Conservation (phyloP, 768 basidiomycete species). For the Suillus paluster region DNA sequence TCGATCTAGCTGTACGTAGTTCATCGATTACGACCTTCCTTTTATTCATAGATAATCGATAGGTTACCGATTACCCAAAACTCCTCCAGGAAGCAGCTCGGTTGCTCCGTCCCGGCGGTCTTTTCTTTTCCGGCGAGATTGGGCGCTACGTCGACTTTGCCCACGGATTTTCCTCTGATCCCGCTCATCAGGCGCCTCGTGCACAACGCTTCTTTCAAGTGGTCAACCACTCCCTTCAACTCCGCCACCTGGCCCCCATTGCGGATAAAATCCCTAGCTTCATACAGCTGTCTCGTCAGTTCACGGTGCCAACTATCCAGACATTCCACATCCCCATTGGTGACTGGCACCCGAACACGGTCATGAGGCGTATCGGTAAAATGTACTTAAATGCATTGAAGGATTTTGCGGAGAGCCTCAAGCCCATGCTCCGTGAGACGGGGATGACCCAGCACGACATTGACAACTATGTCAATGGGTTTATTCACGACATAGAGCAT, state of each 20-base stretch:
- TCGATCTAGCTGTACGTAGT: conserved; percentile 62
- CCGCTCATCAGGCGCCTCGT: conserved; percentile 26
- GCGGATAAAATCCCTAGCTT: conserved; percentile 42
- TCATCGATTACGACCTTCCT: conserved; percentile 6
- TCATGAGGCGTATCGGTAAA: conserved; percentile 44
- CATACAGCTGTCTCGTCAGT: conserved; percentile 42
- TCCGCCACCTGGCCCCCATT: conserved; percentile 43
- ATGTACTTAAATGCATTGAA: conserved; percentile 43
- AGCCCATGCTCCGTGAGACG: conserved; percentile 47
- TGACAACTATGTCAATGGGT: conserved; percentile 44
- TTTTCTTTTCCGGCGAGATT: conserved; percentile 72
- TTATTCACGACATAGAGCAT: conserved; percentile 49
- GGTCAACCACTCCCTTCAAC: conserved; percentile 45
- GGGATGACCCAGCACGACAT: conserved; percentile 41
- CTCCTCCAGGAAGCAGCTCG: conserved; percentile 64
- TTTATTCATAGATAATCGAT: conserved; percentile 17
- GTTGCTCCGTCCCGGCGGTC: conserved; percentile 69
- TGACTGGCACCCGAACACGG: conserved; percentile 44
- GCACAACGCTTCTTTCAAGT: conserved; percentile 39
- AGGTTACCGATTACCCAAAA: conserved; percentile 60
- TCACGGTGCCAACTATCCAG: conserved; percentile 43
- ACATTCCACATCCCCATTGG: conserved; percentile 58
- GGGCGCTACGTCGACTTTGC: conserved; percentile 46
- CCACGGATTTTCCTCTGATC: conserved; percentile 33
- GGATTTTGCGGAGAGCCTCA: conserved; percentile 53